Evolutionary conservation across 2,329 filamentous ascomycete genomes (phyloP).

Genomic region (Coniella vitis): DNA sequence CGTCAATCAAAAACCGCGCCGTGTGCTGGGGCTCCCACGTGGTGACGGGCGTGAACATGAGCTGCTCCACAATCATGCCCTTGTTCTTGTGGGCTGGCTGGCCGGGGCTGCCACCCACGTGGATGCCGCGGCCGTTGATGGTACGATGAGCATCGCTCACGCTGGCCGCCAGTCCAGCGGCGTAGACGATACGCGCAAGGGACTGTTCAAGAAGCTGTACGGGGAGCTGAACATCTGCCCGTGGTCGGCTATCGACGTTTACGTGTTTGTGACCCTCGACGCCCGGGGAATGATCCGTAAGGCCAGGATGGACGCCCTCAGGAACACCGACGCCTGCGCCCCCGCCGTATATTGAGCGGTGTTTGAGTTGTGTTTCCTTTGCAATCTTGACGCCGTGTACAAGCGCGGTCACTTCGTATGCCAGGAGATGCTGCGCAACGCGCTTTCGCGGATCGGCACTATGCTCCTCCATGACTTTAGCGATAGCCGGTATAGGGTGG

Average conservation of each 20-base stretch:
- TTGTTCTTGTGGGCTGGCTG: conserved; percentile 22
- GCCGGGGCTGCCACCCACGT: conserved; percentile 48
- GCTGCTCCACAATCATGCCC: conserved; percentile 36
- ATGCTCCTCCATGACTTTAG: conserved; percentile 61
- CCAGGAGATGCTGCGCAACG: conserved; percentile 74
- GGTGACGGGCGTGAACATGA: conserved; percentile 58
- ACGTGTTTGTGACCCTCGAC: conserved; percentile 15
- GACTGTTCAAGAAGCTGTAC: conserved; percentile 43
- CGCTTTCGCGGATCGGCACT: conserved; percentile 61
- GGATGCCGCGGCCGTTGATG: conserved; percentile 47
- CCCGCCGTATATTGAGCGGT: conserved; percentile 42
- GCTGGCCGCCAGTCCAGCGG: conserved; percentile 51
- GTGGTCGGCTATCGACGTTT: conserved; percentile 40
- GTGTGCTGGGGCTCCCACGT: conserved; percentile 52
- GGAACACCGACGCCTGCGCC: too few relatives aligned
- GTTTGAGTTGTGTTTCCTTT: conserved; percentile 49
- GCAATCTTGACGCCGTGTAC: conserved; percentile 67
- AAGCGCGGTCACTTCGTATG: conserved; percentile 73
- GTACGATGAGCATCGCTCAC: conserved; percentile 53
- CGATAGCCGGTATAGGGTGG: conserved; percentile 64
- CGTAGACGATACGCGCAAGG: conserved; percentile 53
- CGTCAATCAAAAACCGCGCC: conserved; percentile 54
- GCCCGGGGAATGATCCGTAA: conserved; percentile 16
- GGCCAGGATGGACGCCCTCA: background rate
- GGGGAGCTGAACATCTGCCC: conserved; percentile 53